Conservation (phyloP, 345 rosid species). For the Populus euphratica region DNA sequence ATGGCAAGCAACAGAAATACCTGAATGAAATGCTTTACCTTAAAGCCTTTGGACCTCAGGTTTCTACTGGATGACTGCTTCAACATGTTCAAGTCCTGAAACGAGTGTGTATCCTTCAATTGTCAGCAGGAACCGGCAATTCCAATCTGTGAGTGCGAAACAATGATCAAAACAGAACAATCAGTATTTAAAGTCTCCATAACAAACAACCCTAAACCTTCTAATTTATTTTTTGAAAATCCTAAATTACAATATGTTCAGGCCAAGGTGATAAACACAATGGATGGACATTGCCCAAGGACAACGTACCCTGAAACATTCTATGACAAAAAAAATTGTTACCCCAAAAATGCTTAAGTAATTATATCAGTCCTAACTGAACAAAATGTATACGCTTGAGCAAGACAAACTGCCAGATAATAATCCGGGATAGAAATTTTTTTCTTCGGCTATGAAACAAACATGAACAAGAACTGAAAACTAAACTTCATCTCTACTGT, state of each 20-base stretch:
- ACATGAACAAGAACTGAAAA: too few species aligned
- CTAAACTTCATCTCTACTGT: too few species aligned
- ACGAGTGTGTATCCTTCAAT: background rate
- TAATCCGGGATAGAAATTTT: too few species aligned
- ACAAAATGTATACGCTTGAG: too few species aligned
- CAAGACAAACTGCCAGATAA: too few species aligned
- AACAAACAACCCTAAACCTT: background rate
- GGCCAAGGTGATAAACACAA: background rate
- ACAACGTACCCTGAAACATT: background rate
- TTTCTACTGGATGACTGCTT: conserved; percentile 43
- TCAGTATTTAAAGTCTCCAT: background rate
- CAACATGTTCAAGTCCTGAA: conserved; percentile 26
- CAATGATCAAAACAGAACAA: background rate
- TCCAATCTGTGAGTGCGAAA: conserved; percentile 7
- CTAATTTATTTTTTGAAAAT: background rate
- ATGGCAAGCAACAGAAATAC: conserved; percentile 44
- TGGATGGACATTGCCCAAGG: background rate
- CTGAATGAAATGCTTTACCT: conserved; percentile 55
- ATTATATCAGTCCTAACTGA: too few species aligned
- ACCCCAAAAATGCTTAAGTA: background rate
- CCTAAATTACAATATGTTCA: background rate
- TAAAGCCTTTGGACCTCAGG: conserved; percentile 54
- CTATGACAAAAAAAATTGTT: background rate
- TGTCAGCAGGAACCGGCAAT: background rate
- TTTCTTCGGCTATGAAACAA: too few species aligned